Base-by-base conservation (phyloP, 176 grass and related monocot genomes). In the Cenchrus purpureus region DNA sequence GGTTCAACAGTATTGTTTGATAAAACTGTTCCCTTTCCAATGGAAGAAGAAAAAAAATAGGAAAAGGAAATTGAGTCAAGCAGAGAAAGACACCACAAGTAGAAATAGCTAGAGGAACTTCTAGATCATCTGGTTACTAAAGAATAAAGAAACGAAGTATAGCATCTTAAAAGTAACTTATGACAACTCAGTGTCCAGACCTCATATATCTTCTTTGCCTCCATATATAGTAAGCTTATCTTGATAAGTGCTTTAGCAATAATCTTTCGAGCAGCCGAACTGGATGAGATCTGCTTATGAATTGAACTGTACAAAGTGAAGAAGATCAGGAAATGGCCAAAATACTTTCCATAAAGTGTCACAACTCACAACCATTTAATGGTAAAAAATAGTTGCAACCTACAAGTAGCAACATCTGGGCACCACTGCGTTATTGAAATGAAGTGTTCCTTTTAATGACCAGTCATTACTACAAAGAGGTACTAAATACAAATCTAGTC, bases 161-260 rank as follows among this genome's bases (percentile, higher is more conserved):
- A 85, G 12, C 67, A 66, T 83, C 44, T 84, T 37, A 12, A 44
- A 54, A 76, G 17, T 53, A 80, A 54, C 25, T 44, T 75, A 72
- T 78, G 65, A 16, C 34, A 71, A 58, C 66, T 57, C 4, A 10
- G 58, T 59, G 10, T 77, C 25, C 65, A 25, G 20, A 97, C 96
- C 96, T 95, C 89, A 79, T 92, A 95, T 65, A 95, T 87, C 74
- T 85, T 90, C 89, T 91, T 98, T 49, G 86, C 83, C 48, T 98
- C 93, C 89, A 94, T 95, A 84, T 92, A 95, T 86, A 94, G 69
- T 84, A 98, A 89, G 74, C 96, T 98, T 80, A 92, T 92, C 53
- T 95, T 98, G 64, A 98, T 92, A 76, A 98, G 76, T 78, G 81
- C 58, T 75, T 90, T 65, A 86, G 93, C 96, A 74, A 95, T 71